These are phyloP conservation scores for Penstemon davidsonii DNA, from an alignment of 257 asterid genomes.

Conservation along the genomic window DNA sequence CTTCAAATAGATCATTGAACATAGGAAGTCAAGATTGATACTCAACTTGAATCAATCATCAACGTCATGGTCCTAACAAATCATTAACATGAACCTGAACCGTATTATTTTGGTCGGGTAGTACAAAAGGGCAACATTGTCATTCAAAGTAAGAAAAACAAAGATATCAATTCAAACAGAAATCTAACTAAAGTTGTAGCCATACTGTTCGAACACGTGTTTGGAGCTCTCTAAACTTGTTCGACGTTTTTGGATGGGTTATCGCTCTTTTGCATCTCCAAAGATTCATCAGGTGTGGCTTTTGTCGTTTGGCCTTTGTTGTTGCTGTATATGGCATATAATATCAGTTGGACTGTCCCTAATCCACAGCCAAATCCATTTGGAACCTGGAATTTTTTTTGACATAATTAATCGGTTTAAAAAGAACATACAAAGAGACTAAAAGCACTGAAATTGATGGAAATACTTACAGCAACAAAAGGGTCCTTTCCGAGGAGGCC, in stretches of 20 bases:
- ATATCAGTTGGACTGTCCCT: conserved; percentile 64
- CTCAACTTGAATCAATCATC: too few relatives aligned
- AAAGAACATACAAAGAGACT: not conserved
- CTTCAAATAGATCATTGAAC: too few relatives aligned
- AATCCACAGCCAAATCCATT: conserved; percentile 77
- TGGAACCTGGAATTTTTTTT: conserved; percentile 46
- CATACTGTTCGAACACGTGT: conserved; percentile 22
- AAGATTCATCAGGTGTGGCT: conserved; percentile 18
- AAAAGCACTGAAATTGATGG: not conserved
- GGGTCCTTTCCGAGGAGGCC: conserved; percentile 30
- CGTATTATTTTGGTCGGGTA: too few relatives aligned
- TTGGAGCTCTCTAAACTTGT: conserved; percentile 27
- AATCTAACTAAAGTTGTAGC: conserved; percentile 31
- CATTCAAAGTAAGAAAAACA: too few relatives aligned
- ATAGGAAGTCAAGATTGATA: too few relatives aligned
- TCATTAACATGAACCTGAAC: too few relatives aligned
- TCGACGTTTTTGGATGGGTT: conserved; percentile 23
- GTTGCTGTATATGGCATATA: conserved; percentile 17
- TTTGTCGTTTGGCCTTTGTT: conserved; percentile 47
- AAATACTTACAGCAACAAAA: conserved; percentile 67
- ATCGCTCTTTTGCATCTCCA: conserved; percentile 33
- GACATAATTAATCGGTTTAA: too few relatives aligned
- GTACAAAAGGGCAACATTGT: too few relatives aligned
- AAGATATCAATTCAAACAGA: too few relatives aligned
- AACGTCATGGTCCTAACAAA: too few relatives aligned